phyloP scores from a whole-genome alignment of 495 filamentous ascomycete genomes.

The Aspergillus affinis region DNA sequence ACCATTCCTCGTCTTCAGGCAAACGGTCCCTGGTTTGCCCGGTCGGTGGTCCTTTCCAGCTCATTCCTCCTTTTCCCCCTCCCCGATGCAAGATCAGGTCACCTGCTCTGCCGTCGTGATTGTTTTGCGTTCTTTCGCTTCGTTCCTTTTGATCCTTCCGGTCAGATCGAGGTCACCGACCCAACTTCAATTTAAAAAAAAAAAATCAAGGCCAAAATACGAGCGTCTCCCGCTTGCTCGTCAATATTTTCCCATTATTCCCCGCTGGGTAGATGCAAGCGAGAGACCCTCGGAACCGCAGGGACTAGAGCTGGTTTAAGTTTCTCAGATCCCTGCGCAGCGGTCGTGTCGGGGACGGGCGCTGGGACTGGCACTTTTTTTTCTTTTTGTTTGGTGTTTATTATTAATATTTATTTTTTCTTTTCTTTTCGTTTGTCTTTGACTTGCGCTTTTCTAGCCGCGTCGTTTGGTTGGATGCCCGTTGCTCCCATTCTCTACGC shows the following conservation, averaged over 20 bases:
- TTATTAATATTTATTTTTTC: too few species aligned
- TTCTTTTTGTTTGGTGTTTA: too few species aligned
- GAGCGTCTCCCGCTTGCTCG: background rate
- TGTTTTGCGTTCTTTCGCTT: too few species aligned
- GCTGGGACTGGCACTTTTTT: background rate
- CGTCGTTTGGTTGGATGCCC: background rate
- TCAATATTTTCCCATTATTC: background rate
- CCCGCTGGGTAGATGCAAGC: slow-evolving; percentile 2
- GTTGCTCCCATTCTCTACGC: background rate
- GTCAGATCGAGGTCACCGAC: too few species aligned
- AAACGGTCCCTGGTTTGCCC: slow-evolving; percentile 8
- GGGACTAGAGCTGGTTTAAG: slow-evolving; percentile 1
- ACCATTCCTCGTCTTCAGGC: slow-evolving; percentile 8
- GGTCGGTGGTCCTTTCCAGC: background rate
- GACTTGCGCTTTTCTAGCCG: background rate
- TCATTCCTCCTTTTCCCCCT: background rate
- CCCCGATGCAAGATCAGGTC: background rate
- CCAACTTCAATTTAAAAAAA: too few species aligned
- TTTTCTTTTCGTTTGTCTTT: background rate
- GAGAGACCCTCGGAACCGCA: slow-evolving; percentile 1
- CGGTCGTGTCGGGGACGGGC: background rate
- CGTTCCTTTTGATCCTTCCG: too few species aligned
- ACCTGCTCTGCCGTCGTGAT: background rate
- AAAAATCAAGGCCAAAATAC: background rate
- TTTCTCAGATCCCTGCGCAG: slow-evolving; percentile 10